Evolutionary conservation across 331 rosid species (phyloP).

Genomic region (Acacia pycnantha): DNA sequence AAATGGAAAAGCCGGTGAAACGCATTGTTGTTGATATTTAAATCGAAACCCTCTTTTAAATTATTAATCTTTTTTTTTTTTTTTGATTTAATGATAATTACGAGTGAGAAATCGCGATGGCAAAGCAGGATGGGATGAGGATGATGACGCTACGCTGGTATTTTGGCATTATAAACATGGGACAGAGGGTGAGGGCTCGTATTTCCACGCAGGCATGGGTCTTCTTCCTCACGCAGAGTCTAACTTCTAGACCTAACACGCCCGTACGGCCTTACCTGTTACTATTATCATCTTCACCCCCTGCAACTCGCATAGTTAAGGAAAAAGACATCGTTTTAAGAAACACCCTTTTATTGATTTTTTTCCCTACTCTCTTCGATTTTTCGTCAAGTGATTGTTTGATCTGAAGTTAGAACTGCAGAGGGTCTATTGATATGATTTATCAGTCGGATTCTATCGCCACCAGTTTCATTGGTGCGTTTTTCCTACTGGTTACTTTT

Average conservation of each 20-base stretch:
- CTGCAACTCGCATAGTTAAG: not conserved
- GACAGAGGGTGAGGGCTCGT: not conserved
- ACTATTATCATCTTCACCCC: not conserved
- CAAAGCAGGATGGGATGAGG: slow-evolving; percentile 1
- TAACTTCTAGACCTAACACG: slow-evolving; percentile 28
- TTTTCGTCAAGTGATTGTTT: not conserved
- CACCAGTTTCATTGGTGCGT: slow-evolving; percentile 52
- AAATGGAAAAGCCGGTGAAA: not conserved
- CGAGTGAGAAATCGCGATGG: slow-evolving; percentile 12
- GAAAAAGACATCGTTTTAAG: not conserved
- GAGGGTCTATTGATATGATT: slow-evolving; percentile 37
- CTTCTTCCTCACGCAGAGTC: slow-evolving; percentile 20
- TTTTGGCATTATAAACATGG: slow-evolving; percentile 55
- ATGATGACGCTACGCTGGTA: slow-evolving; percentile 43
- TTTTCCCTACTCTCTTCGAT: not conserved
- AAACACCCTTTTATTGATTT: not conserved
- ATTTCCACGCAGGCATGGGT: slow-evolving; percentile 6
- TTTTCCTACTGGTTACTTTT: slow-evolving; percentile 14
- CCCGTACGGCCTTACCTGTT: slow-evolving; percentile 4
- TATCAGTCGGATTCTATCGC: slow-evolving; percentile 27
- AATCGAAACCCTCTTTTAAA: not conserved
- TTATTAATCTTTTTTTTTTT: not conserved
- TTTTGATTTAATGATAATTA: slow-evolving; percentile 7
- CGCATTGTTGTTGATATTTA: not conserved
- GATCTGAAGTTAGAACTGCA: slow-evolving; percentile 23